These are phyloP conservation scores for Austroboletus eburneus DNA, from an alignment of 768 basidiomycete species.

Conservation along the genomic window DNA sequence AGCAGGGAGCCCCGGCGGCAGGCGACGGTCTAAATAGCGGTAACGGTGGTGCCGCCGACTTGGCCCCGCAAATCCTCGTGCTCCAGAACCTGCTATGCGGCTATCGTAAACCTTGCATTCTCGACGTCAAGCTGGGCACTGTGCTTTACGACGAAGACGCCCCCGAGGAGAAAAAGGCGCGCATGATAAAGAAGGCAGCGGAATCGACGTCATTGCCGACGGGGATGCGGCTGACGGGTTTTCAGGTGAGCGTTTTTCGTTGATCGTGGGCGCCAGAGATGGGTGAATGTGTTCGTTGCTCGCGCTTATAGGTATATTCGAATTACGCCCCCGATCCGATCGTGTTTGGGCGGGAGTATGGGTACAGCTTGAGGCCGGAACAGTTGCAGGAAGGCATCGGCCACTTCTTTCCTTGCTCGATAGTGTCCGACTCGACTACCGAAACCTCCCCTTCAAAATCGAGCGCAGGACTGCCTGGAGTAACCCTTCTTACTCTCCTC, in stretches of 20 bases:
- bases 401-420: slow-evolving; percentile 67
- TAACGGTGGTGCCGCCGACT: neutral
- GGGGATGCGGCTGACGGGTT: slow-evolving; percentile 84
- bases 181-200: slow-evolving; percentile 70
- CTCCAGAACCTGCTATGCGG: slow-evolving; percentile 76
- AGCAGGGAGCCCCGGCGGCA: slow-evolving; percentile 39
- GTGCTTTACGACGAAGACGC: slow-evolving; percentile 73
- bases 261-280: neutral
- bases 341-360: slow-evolving; percentile 70
- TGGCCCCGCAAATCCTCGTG: slow-evolving; percentile 61
- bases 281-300: neutral
- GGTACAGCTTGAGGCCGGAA: slow-evolving; percentile 63
- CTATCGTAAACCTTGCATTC: slow-evolving; percentile 78
- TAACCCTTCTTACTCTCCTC: slow-evolving; percentile 56
- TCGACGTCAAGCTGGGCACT: slow-evolving; percentile 93
- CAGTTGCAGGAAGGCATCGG: slow-evolving; percentile 76
- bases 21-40: neutral
- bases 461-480: slow-evolving; percentile 49
- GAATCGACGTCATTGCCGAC: slow-evolving; percentile 70
- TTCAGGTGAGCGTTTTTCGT: slow-evolving; percentile 56
- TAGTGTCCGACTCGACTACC: slow-evolving; percentile 9
- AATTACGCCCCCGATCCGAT: slow-evolving; percentile 50
- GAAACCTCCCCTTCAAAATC: slow-evolving; percentile 5
- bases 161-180: slow-evolving; percentile 65
- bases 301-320: slow-evolving; percentile 61